A percentile compares a stretch with the other conserved stretches of the same genome.
Conservation (phyloP, 208 protist species). For the Crithidia expoeki region DNA sequence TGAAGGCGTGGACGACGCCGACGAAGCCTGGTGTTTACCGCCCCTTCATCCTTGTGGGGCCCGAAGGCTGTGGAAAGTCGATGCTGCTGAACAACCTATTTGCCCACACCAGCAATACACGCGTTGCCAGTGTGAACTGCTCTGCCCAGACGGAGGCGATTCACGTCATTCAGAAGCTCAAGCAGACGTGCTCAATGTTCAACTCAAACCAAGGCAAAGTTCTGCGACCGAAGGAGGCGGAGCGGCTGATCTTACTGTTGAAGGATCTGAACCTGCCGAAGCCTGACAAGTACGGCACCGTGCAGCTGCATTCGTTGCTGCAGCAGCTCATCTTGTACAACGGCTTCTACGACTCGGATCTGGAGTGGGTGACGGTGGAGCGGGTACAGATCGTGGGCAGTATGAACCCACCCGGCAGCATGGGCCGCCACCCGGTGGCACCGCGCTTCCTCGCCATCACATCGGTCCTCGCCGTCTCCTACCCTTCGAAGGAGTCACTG, state of each 20-base stretch:
- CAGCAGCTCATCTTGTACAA: conserved; percentile 98
- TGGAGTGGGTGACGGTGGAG: conserved; percentile 97
- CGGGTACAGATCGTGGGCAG: conserved; percentile 95
- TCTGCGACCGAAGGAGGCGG: conserved; percentile 94
- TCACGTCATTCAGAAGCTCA: conserved; percentile 97
- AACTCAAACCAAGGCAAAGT: conserved; percentile 94
- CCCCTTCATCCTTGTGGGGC: conserved; percentile 97
- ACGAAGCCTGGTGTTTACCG: conserved; percentile 73
- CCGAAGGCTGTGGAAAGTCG: conserved; percentile 96
- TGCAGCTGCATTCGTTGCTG: conserved; percentile 96
- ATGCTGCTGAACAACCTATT: conserved; percentile 95
- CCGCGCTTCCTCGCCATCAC: conserved; percentile 96
- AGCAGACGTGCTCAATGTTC: conserved; percentile 93
- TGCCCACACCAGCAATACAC: conserved; percentile 52
- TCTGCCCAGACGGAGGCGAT: conserved; percentile 94
- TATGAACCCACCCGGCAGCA: conserved; percentile 96
- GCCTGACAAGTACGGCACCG: conserved; percentile 98
- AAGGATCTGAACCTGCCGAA: conserved; percentile 98
- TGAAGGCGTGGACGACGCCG: conserved; percentile 93
- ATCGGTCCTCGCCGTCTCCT: conserved; percentile 92
- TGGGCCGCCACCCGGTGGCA: conserved; percentile 94
- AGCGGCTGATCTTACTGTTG: conserved; percentile 95
- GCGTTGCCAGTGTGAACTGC: conserved; percentile 95
- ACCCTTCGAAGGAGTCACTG: conserved; percentile 94
- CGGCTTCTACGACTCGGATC: conserved; percentile 95